Conservation (phyloP, 176 grass and related monocot genomes). For the Melocanna baccifera region DNA sequence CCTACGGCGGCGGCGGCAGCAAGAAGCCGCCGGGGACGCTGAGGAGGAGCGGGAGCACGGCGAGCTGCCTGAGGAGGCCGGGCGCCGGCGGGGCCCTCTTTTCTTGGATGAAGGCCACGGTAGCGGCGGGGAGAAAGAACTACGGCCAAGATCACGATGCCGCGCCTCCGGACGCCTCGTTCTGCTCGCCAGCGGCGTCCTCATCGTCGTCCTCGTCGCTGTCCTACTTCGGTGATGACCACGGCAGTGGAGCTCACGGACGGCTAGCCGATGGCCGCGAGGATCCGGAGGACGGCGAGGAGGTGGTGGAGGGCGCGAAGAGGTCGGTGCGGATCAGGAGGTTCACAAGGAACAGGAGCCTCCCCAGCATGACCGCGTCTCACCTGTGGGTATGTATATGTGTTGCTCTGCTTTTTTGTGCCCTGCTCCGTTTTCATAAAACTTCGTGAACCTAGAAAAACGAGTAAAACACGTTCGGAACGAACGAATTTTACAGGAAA, state of each 20-base stretch:
- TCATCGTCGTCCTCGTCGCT: neutral
- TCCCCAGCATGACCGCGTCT: conserved; percentile 32
- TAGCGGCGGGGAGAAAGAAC: neutral
- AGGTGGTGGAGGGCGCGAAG: neutral
- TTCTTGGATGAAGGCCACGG: conserved; percentile 23
- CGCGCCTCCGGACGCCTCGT: neutral
- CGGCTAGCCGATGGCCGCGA: neutral
- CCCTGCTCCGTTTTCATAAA: neutral
- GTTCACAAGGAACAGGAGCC: conserved; percentile 50
- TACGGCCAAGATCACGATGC: neutral
- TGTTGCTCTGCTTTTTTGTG: conserved; percentile 2
- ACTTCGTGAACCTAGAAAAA: neutral
- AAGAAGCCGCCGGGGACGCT: conserved; percentile 5
- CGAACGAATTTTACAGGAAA: too few relatives aligned
- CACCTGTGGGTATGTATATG: conserved; percentile 49
- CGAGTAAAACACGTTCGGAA: neutral
- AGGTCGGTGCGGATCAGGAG: conserved; percentile 38
- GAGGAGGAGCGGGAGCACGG: conserved; percentile 16
- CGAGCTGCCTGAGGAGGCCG: neutral
- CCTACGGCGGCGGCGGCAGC: neutral
- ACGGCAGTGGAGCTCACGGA: neutral
- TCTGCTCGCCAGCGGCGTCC: neutral
- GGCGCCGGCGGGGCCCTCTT: conserved; percentile 12
- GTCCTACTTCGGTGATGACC: conserved; percentile 21
- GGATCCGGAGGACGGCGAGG: neutral